A percentile compares a stretch with the other conserved stretches of the same genome.
Conservation (phyloP, 2,329 filamentous ascomycete genomes). For the Neospermospora avenae region DNA sequence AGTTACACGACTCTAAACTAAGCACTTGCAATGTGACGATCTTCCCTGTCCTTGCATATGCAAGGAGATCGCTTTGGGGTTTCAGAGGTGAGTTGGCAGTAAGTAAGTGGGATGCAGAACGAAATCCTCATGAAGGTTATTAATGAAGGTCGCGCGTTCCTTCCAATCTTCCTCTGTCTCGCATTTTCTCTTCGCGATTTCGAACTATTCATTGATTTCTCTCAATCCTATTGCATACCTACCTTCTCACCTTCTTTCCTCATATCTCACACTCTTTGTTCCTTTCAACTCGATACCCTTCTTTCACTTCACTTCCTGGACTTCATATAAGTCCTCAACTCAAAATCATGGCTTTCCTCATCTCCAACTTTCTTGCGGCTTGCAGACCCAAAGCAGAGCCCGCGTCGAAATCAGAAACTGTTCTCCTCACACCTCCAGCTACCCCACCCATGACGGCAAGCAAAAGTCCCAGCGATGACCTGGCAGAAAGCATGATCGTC, state of each 20-base stretch:
- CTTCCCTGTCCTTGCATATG: constrained; percentile 13
- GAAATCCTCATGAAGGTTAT: neutral
- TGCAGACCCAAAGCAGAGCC: neutral
- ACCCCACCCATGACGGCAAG: neutral
- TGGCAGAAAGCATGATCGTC: neutral
- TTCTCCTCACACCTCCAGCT: neutral
- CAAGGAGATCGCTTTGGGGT: neutral
- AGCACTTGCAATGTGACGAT: neutral
- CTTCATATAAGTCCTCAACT: neutral
- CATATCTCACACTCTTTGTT: neutral
- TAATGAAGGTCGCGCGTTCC: neutral
- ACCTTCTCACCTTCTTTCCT: neutral
- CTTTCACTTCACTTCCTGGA: neutral
- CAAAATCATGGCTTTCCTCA: neutral
- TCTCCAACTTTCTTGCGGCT: neutral
- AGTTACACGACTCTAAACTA: neutral
- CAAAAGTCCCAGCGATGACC: neutral
- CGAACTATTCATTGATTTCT: too few relatives aligned
- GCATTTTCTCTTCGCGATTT: too few relatives aligned
- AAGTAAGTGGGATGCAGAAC: too few relatives aligned
- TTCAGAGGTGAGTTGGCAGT: neutral
- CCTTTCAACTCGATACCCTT: neutral
- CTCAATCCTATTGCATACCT: too few relatives aligned
- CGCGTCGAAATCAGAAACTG: neutral
- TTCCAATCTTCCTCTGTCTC: too few relatives aligned